Conservation (phyloP, 805 yeast species). For the Candida tibetensis region DNA sequence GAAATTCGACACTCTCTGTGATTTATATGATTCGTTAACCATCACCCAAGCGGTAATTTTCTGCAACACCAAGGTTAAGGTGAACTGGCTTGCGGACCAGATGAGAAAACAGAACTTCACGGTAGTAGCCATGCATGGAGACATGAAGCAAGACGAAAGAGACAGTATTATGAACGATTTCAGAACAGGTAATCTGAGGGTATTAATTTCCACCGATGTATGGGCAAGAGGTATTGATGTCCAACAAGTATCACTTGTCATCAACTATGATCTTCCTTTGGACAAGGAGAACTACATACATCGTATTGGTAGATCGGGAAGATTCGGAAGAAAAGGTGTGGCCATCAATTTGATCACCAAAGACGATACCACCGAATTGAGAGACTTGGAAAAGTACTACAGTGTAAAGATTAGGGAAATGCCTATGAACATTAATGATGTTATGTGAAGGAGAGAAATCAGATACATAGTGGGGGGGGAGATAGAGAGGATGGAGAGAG, state of each 20-base stretch:
- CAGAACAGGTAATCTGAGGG: constrained; percentile 89
- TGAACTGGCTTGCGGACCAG: constrained; percentile 82
- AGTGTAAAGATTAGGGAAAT: constrained; percentile 87
- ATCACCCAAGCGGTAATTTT: constrained; percentile 97
- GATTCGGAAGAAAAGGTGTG: constrained; percentile 98
- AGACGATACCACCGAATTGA: constrained; percentile 69
- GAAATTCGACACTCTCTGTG: constrained; percentile 94
- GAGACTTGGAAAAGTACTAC: constrained; percentile 88
- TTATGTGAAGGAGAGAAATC: constrained; percentile 7
- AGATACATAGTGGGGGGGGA: neutral
- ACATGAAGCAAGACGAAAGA: constrained; percentile 92
- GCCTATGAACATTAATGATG: constrained; percentile 47
- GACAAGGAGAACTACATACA: constrained; percentile 95
- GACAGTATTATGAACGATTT: constrained; percentile 94
- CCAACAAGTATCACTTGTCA: constrained; percentile 94
- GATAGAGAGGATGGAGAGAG: neutral
- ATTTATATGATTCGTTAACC: constrained; percentile 89
- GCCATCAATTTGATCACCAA: constrained; percentile 91
- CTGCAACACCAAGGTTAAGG: constrained; percentile 93
- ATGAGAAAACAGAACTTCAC: constrained; percentile 81
- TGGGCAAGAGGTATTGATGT: constrained; percentile 99
- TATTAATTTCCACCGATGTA: constrained; percentile 92
- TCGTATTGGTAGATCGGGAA: constrained; percentile 97
- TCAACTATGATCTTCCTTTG: constrained; percentile 90
- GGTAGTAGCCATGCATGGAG: constrained; percentile 95